A percentile compares a stretch with the other conserved stretches of the same genome.
phyloP scores from a whole-genome alignment of 176 grass and related monocot species.

The sorghum (Sorghum bicolor) region Sorghum_bicolor_NCBIv3 NC_012872.2:53258501-53259000 shows the following conservation, averaged over 20 bases:
- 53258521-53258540: neutral
- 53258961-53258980: neutral
- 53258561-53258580: neutral
- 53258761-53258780: neutral
- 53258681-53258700: neutral
- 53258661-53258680: neutral
- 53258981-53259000: neutral
- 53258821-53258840: slow-evolving; percentile 6
- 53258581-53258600: neutral
- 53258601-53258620: neutral
- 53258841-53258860: neutral
- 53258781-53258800: neutral
- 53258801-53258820: neutral
- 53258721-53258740: neutral
- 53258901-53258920: neutral
- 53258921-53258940: slow-evolving; percentile 26
- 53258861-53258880: neutral
- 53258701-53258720: neutral
- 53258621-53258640: neutral
- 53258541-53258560: neutral
- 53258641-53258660: neutral
- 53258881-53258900: neutral
- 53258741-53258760: neutral
- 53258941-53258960: slow-evolving; percentile 3
- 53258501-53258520: neutral